phyloP scores from a whole-genome alignment of 495 filamentous ascomycete species.

The Daldinia caldariorum region DNA sequence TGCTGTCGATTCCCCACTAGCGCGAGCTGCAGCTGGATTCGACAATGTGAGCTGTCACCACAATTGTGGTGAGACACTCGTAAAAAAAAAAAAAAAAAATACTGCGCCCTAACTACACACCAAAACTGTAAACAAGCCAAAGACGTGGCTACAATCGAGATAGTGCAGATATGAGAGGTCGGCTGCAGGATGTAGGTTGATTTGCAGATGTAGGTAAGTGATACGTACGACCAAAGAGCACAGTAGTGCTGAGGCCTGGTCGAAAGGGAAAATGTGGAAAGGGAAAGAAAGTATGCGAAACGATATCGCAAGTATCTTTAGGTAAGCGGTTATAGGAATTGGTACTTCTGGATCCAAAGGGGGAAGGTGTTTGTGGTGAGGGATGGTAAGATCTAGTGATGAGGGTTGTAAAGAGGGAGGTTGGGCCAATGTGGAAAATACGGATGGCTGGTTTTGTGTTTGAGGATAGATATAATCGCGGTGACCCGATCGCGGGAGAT shows the following conservation, averaged over 20 bases:
- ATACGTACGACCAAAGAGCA: constrained; percentile 15
- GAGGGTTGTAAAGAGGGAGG: constrained; percentile 40
- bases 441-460: constrained; percentile 38
- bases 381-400: constrained; percentile 16
- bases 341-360: constrained; percentile 22
- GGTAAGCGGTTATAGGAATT: constrained; percentile 20
- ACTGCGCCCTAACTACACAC: constrained; percentile 20
- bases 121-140: constrained; percentile 11
- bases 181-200: constrained; percentile 7
- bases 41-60: constrained; percentile 62
- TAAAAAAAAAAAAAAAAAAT: constrained; percentile 13
- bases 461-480: constrained; percentile 6
- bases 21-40: constrained; percentile 48
- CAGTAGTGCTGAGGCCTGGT: constrained; percentile 1
- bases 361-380: constrained; percentile 16
- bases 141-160: constrained; percentile 16
- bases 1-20: constrained; percentile 52
- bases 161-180: constrained; percentile 11
- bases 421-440: constrained; percentile 39
- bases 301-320: constrained; percentile 18
- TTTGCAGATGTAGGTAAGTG: constrained; percentile 16
- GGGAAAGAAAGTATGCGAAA: constrained; percentile 13
- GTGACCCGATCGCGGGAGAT: constrained; percentile 10
- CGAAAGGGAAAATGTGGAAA: constrained; percentile 12
- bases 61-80: constrained; percentile 37